Conservation (phyloP, 2,329 filamentous ascomycete genomes). For the Lecanicillium sp. region DNA sequence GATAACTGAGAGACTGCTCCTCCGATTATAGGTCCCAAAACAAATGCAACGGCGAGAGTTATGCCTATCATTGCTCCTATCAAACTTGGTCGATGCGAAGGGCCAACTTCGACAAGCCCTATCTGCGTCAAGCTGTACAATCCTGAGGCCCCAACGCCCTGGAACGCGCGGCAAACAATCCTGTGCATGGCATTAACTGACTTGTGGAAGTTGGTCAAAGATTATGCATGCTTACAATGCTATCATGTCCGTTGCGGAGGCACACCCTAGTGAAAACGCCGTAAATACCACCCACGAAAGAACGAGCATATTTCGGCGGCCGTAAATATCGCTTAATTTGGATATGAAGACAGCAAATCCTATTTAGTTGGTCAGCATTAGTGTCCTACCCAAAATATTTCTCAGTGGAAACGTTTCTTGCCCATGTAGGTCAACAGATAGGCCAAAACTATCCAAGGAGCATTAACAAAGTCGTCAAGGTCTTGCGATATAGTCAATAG, state of each 20-base stretch:
- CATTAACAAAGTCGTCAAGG: slow-evolving; percentile 41
- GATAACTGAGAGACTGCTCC: slow-evolving; percentile 45
- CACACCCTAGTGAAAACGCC: slow-evolving; percentile 48
- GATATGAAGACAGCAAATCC: slow-evolving; percentile 51
- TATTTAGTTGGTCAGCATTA: slow-evolving; percentile 15
- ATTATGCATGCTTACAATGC: slow-evolving; percentile 43
- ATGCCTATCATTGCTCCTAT: slow-evolving; percentile 48
- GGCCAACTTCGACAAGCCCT: slow-evolving; percentile 48
- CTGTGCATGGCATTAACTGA: slow-evolving; percentile 26
- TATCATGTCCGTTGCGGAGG: slow-evolving; percentile 39
- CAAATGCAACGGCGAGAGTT: slow-evolving; percentile 49
- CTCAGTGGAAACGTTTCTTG: too few relatives aligned
- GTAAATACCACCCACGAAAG: slow-evolving; percentile 47
- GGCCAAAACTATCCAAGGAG: slow-evolving; percentile 47
- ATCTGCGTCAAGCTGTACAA: slow-evolving; percentile 54
- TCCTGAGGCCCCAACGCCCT: slow-evolving; percentile 54
- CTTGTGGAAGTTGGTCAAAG: background rate
- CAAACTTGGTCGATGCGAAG: slow-evolving; percentile 41
- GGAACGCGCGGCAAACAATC: slow-evolving; percentile 50
- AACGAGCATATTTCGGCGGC: slow-evolving; percentile 41
- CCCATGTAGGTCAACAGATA: slow-evolving; percentile 52
- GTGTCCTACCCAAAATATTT: too few relatives aligned
- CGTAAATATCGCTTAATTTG: slow-evolving; percentile 53
- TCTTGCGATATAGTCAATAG: slow-evolving; percentile 48
- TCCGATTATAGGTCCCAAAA: slow-evolving; percentile 51